Percentiles rank a stretch among this genome's conserved stretches.
phyloP scores from a whole-genome alignment of 331 rosid genomes.

The Quercus tomentella region DNA sequence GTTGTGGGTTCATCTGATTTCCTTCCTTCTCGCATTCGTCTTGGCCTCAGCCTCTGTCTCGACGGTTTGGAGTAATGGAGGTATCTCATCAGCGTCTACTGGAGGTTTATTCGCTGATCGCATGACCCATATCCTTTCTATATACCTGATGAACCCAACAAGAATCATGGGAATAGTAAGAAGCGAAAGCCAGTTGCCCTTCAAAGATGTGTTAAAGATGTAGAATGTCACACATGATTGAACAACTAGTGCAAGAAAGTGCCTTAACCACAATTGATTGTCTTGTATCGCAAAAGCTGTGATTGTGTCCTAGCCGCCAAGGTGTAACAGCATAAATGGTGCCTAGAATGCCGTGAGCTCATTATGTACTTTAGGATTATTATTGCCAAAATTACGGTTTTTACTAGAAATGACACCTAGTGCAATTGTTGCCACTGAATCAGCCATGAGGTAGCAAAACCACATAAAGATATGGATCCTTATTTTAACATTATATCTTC shows the following conservation, averaged over 20 bases:
- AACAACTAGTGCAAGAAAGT: background rate
- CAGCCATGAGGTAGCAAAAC: too few relatives aligned
- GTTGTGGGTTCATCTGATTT: too few relatives aligned
- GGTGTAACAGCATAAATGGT: slow-evolving; percentile 1
- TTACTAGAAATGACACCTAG: background rate
- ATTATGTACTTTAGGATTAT: background rate
- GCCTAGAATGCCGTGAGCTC: slow-evolving; percentile 4
- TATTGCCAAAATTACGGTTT: background rate
- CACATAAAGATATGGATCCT: too few relatives aligned
- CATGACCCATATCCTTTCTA: background rate
- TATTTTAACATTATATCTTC: too few relatives aligned
- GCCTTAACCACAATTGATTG: slow-evolving; percentile 8
- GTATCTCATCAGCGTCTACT: too few relatives aligned
- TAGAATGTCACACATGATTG: background rate
- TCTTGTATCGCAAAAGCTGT: slow-evolving; percentile 10
- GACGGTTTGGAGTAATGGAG: too few relatives aligned
- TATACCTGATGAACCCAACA: background rate
- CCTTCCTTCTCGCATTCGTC: too few relatives aligned
- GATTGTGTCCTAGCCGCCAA: slow-evolving; percentile 14
- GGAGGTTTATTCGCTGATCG: background rate
- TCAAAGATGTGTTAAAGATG: background rate
- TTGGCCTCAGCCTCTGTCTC: too few relatives aligned
- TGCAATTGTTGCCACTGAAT: too few relatives aligned
- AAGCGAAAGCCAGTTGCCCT: background rate
- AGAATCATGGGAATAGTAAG: background rate